phyloP scores from a whole-genome alignment of 805 yeast genomes.

The Barnettozyma salicaria region DNA sequence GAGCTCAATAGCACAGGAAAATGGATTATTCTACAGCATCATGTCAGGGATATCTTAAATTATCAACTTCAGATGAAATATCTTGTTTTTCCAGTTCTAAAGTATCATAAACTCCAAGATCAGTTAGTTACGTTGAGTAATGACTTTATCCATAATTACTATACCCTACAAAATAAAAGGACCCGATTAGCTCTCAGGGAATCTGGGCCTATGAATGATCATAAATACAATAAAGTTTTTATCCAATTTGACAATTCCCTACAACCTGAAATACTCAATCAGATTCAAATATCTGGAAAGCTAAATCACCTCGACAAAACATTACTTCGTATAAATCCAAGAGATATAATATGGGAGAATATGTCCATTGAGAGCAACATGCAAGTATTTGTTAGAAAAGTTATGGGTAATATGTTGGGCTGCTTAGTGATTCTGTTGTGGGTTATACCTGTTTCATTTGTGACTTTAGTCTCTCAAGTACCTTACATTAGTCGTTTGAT shows the following conservation, averaged over 20 bases:
- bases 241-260: slow-evolving; percentile 52
- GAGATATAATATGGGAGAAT: slow-evolving; percentile 70
- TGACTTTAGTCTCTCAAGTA: slow-evolving; percentile 69
- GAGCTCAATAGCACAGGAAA: too few relatives aligned
- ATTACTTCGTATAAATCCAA: slow-evolving; percentile 51
- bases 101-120: slow-evolving; percentile 1
- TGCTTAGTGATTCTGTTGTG: slow-evolving; percentile 53
- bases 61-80: slow-evolving; percentile 12
- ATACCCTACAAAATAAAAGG: slow-evolving; percentile 11
- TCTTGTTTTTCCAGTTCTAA: slow-evolving; percentile 7
- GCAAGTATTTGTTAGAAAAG: slow-evolving; percentile 33
- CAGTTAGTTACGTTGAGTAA: slow-evolving; percentile 1
- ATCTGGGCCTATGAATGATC: slow-evolving; percentile 23
- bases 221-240: slow-evolving; percentile 43
- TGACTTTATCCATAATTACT: slow-evolving; percentile 9
- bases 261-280: slow-evolving; percentile 60
- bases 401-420: slow-evolving; percentile 41
- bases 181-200: slow-evolving; percentile 17
- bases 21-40: too few relatives aligned
- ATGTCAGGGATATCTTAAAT: slow-evolving; percentile 1
- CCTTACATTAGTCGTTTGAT: slow-evolving; percentile 56
- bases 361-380: slow-evolving; percentile 35
- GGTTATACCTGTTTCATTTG: slow-evolving; percentile 79
- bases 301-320: slow-evolving; percentile 40
- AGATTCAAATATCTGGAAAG: slow-evolving; percentile 41